Conservation (phyloP, 2,329 filamentous ascomycete genomes). For the Claviceps sp. region DNA sequence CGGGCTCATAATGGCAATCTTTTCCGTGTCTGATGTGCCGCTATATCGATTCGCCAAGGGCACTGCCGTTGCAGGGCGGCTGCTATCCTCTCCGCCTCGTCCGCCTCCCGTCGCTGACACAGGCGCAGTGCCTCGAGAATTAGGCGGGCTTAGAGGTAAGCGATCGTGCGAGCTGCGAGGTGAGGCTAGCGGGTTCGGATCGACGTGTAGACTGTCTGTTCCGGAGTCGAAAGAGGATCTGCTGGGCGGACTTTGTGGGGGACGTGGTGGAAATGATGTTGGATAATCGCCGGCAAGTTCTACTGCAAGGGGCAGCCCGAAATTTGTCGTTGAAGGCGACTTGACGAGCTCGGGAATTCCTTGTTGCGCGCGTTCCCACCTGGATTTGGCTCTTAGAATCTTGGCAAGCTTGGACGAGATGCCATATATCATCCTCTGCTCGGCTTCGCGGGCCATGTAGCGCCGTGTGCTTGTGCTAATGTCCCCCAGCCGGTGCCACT, state of each 20-base stretch:
- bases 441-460: slow-evolving; percentile 61
- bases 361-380: slow-evolving; percentile 40
- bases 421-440: slow-evolving; percentile 64
- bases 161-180: slow-evolving; percentile 38
- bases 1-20: slow-evolving; percentile 48
- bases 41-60: slow-evolving; percentile 47
- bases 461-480: slow-evolving; percentile 85
- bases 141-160: slow-evolving; percentile 21
- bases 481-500: slow-evolving; percentile 86
- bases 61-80: slow-evolving; percentile 41
- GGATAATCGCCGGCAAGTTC: slow-evolving; percentile 47
- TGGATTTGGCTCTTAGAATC: slow-evolving; percentile 62
- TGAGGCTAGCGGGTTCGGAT: slow-evolving; percentile 24
- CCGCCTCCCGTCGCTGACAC: slow-evolving; percentile 9
- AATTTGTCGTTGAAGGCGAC: slow-evolving; percentile 25
- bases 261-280: slow-evolving; percentile 18
- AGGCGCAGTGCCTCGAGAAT: slow-evolving; percentile 12
- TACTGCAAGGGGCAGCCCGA: slow-evolving; percentile 34
- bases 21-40: slow-evolving; percentile 47
- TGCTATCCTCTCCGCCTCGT: slow-evolving; percentile 17
- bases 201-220: slow-evolving; percentile 32
- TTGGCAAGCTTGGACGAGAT: slow-evolving; percentile 71
- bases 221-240: slow-evolving; percentile 46
- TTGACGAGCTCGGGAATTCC: slow-evolving; percentile 31
- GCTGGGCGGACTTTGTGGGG: slow-evolving; percentile 26